Base-by-base conservation (phyloP, 2,329 filamentous ascomycete species). In the Pezicula carpinea region DNA sequence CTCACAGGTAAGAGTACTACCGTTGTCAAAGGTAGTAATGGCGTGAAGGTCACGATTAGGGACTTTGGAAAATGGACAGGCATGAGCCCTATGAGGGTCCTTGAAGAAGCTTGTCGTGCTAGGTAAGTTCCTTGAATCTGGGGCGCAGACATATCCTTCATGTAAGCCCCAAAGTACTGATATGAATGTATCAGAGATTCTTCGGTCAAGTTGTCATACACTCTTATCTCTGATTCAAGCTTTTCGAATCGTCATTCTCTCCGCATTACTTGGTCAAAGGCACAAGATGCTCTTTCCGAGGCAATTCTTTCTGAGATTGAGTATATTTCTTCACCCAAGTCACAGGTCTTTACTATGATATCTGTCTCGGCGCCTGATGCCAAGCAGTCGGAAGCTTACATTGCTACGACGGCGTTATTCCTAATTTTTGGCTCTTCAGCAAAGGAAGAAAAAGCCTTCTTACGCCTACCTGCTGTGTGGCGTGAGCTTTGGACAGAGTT, bases 31-130 rank as follows among this genome's bases (percentile, higher is more conserved):
- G 69, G 72, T 39, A 55, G 69, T 46, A 65, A 78, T 53, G 76
- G 80, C 2, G 63, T 70, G 5, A 81, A 76, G 47, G 66, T 89
- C 4, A 76, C 72, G 1, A 76, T 95, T 41, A 76, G 87, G 36
- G 86, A 96, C 59, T 96, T 97, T 73, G 90, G 89, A 1, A 89
- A 89, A 64, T 83, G 82, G 72, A 79, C 79, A 13, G 91, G 92
- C 6, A 68, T 95, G 23, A 87, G 73, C 56, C 91, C 92, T 14
- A 79, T 82, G 52, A 78, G 86, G 54, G 76, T 88, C 22, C 69
- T 97, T 11, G 90, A 96, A 64, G 91, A 96, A 64, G 80, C 88
- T n/a, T 95, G 91, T 64, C 84, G 86, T 57, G 80, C 89, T 53
- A 85, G 85, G 85, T 86, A 66, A 55, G 64, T 59, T 31, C 26